These are phyloP conservation scores for Fraxinus anomala DNA, from an alignment of 257 asterid genomes.

Conservation along the genomic window DNA sequence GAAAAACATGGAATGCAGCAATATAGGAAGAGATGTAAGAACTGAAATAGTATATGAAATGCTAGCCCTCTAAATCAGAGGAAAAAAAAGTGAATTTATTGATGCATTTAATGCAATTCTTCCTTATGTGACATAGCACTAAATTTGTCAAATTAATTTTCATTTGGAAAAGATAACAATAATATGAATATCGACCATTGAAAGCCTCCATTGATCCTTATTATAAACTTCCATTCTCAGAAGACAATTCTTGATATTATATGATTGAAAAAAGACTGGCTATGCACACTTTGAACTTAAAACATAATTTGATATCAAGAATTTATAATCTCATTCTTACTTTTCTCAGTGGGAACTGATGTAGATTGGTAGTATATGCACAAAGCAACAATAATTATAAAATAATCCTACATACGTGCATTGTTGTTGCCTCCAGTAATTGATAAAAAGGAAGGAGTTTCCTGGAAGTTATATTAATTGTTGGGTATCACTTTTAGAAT, in stretches of 20 bases:
- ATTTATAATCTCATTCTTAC: no score
- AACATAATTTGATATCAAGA: no score
- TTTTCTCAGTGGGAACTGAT: no score
- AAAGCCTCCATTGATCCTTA: neutral
- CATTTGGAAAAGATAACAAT: neutral
- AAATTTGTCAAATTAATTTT: neutral
- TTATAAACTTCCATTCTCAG: neutral
- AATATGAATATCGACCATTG: neutral
- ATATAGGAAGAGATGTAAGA: neutral
- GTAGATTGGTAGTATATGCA: no score
- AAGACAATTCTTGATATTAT: neutral
- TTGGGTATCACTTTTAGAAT: neutral
- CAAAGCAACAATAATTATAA: neutral
- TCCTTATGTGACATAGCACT: neutral
- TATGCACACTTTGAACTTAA: no score
- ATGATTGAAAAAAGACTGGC: neutral
- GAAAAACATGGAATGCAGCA: neutral
- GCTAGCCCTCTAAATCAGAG: neutral
- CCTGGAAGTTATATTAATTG: neutral
- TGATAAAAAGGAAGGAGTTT: neutral
- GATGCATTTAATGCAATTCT: neutral
- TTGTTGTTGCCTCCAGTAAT: neutral
- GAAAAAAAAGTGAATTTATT: neutral
- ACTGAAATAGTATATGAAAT: neutral
- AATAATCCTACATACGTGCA: neutral